These are phyloP conservation scores for Zymoseptoria pseudotritici DNA, from an alignment of 2,329 filamentous ascomycete genomes.

Conservation along the genomic window DNA sequence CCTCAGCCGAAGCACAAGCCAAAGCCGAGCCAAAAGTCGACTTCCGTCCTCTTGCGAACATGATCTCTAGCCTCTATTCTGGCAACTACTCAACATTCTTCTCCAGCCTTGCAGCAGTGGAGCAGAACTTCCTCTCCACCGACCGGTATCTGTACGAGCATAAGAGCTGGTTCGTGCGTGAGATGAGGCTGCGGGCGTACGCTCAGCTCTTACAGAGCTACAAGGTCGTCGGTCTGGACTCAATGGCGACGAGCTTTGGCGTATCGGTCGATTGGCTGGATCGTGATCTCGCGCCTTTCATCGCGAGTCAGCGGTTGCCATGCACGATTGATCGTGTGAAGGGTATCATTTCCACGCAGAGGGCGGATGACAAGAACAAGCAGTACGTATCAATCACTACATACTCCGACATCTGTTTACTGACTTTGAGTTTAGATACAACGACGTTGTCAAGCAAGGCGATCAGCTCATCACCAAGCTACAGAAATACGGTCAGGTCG, in stretches of 20 bases:
- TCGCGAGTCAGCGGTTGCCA: conserved; percentile 84
- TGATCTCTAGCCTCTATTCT: conserved; percentile 86
- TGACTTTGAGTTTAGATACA: conserved; percentile 49
- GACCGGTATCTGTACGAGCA: conserved; percentile 96
- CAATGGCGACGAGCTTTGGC: conserved; percentile 95
- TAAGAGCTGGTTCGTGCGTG: conserved; percentile 92
- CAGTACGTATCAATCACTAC: conserved; percentile 45
- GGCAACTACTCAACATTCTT: conserved; percentile 96
- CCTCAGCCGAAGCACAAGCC: conserved; percentile 51
- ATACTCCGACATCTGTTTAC: neutral
- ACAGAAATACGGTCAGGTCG: conserved; percentile 97
- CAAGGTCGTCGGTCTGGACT: conserved; percentile 89
- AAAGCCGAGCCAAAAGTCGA: conserved; percentile 78
- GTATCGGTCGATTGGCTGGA: conserved; percentile 95
- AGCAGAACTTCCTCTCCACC: conserved; percentile 87
- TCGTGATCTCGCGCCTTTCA: conserved; percentile 92
- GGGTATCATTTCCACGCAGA: conserved; percentile 95
- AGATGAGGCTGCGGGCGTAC: conserved; percentile 95
- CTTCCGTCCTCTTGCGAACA: conserved; percentile 77
- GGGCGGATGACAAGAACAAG: conserved; percentile 98
- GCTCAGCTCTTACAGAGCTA: conserved; percentile 97
- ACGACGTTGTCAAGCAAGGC: conserved; percentile 93
- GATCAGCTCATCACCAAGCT: conserved; percentile 98
- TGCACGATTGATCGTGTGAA: conserved; percentile 97
- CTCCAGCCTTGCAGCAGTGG: conserved; percentile 76